These are phyloP conservation scores for Byssothecium circinans DNA, from an alignment of 2,329 filamentous ascomycete genomes.

Conservation along the genomic window DNA sequence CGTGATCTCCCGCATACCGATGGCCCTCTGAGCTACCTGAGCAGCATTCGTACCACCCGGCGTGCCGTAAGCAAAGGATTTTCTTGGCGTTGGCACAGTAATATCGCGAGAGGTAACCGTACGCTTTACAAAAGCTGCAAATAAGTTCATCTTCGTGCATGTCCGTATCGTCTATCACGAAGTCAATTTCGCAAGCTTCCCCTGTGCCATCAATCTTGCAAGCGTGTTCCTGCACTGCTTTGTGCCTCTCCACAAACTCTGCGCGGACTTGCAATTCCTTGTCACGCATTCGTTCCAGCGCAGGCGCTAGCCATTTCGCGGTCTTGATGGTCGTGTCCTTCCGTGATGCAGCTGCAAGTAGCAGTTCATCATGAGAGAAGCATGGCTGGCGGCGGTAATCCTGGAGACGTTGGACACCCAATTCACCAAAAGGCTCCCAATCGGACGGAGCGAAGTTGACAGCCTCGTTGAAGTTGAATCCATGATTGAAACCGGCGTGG, in stretches of 20 bases:
- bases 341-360: constrained; percentile 85
- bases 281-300: constrained; percentile 74
- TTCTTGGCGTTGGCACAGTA: constrained; percentile 81
- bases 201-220: constrained; percentile 58
- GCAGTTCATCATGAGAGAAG: constrained; percentile 93
- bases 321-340: constrained; percentile 78
- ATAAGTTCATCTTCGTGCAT: constrained; percentile 90
- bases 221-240: constrained; percentile 44
- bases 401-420: constrained; percentile 82
- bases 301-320: constrained; percentile 91
- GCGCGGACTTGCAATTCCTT: constrained; percentile 71
- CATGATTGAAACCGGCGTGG: constrained; percentile 97
- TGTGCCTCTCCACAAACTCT: constrained; percentile 68
- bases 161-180: constrained; percentile 60
- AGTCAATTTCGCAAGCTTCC: constrained; percentile 35
- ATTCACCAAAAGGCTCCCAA: constrained; percentile 90
- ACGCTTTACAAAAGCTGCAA: constrained; percentile 88
- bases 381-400: constrained; percentile 89
- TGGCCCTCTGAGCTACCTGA: constrained; percentile 62
- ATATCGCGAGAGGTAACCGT: constrained; percentile 87
- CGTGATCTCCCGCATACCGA: constrained; percentile 58
- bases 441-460: constrained; percentile 96
- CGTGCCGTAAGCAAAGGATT: constrained; percentile 79
- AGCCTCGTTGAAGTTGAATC: constrained; percentile 97
- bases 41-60: constrained; percentile 80